Conservation (phyloP, 345 rosid species). For the Linum usitatissimum region DNA sequence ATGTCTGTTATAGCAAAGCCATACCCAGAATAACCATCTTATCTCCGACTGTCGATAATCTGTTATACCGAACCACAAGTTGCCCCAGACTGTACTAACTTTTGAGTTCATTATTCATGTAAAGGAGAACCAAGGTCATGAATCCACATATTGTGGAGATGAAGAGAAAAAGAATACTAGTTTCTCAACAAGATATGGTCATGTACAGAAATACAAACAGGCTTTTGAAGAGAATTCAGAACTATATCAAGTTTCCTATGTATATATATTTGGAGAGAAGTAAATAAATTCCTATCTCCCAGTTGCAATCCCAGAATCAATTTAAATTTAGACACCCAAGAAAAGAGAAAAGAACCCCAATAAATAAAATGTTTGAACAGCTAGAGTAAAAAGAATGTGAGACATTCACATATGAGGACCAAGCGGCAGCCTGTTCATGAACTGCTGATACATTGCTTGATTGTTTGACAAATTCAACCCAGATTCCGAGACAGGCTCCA, state of each 20-base stretch:
- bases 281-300: slow-evolving; percentile 20
- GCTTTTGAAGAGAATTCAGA: background rate
- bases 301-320: slow-evolving; percentile 17
- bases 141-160: too few species aligned
- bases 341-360: background rate
- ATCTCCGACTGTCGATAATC: too few species aligned
- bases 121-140: too few species aligned
- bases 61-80: too few species aligned
- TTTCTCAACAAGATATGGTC: background rate
- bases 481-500: slow-evolving; percentile 59
- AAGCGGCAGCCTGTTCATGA: slow-evolving; percentile 77
- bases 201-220: background rate
- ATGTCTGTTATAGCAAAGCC: background rate
- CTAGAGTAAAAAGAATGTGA: background rate
- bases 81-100: too few species aligned
- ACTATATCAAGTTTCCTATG: slow-evolving; percentile 5
- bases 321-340: background rate
- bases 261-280: slow-evolving; percentile 12
- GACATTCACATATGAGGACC: slow-evolving; percentile 51
- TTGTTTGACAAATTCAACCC: slow-evolving; percentile 42
- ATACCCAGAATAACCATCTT: too few species aligned
- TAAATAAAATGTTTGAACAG: background rate
- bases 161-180: too few species aligned
- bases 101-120: too few species aligned
- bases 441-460: slow-evolving; percentile 55